Percentiles rank a stretch among this genome's conserved stretches.
Evolutionary conservation across 2,329 filamentous ascomycete genomes (phyloP).

Genomic region (Penicillium nordicum): DNA sequence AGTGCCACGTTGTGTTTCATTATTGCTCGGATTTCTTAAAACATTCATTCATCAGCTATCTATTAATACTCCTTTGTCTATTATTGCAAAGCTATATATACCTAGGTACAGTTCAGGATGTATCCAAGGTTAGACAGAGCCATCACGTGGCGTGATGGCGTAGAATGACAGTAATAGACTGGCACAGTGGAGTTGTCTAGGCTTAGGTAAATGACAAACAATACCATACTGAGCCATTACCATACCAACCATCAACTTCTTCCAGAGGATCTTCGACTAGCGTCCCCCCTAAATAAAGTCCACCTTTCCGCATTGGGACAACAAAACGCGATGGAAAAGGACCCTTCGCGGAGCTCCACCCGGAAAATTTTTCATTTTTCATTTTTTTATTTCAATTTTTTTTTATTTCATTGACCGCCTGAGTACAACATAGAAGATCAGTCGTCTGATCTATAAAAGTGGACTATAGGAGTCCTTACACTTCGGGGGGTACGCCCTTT

Average conservation of each 20-base stretch:
- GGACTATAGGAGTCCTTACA: background rate
- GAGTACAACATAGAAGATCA: background rate
- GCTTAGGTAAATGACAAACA: constrained; percentile 2
- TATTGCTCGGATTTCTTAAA: background rate
- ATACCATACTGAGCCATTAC: constrained; percentile 1
- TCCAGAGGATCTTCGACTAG: constrained; percentile 16
- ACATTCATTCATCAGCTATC: background rate
- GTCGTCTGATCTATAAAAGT: constrained; percentile 9
- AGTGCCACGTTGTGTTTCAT: background rate
- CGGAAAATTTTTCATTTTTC: constrained; percentile 11
- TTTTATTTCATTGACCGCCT: background rate
- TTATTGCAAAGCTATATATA: background rate
- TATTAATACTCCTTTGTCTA: background rate
- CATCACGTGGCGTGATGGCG: constrained; percentile 7
- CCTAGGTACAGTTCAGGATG: background rate
- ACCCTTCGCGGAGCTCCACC: constrained; percentile 19
- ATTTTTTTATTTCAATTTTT: background rate
- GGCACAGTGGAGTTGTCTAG: background rate
- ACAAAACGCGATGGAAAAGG: constrained; percentile 17
- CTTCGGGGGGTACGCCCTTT: background rate
- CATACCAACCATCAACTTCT: background rate
- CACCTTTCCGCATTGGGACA: constrained; percentile 21
- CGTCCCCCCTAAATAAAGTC: background rate
- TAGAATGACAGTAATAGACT: background rate
- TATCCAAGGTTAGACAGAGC: background rate